Base-by-base conservation (phyloP, 371 early-diverging fungal species). In the Mortierella sp. region DNA sequence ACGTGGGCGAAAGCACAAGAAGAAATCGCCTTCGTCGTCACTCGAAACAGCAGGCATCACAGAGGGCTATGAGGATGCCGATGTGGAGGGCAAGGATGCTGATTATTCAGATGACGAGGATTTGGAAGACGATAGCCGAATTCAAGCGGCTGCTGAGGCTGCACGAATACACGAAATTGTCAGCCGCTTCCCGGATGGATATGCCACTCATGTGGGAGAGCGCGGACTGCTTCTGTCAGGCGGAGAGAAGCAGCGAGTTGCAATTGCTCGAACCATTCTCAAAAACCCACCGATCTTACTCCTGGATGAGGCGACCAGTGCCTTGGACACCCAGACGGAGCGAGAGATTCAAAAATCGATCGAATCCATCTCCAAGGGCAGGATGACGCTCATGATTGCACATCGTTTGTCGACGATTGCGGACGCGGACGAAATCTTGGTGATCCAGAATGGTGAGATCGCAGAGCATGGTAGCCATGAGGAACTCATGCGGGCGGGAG, bases 191-290 rank as follows among this genome's bases (percentile, higher is more conserved):
- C 88, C 94, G 70, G 72, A 80, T 28, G 94, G 93, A 22, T 99
- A 99, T 84, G 89, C 97, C 0, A 96, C 99, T 1, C 90, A 88
- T 11, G 97, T 98, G 0, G 99, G 99, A 24, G 95, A 97, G 78
- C 90, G 97, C 43, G 99, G 99, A 18, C 80, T 94, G 75, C 92
- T 94, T 70, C 86, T 99, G 9, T 92, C 90, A 47, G 93, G 94
- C 24, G 99, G 99, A n/a, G 98, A 99, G 85, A 96, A 96, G 84
- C 99, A 99, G 86, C 88, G 97, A 22, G 90, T 98, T 12, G 93
- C 95, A 9, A 92, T 97, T 68, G 94, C 96, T 20, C 88, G 97
- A 35, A 94, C 95, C 18, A 78, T 95, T 10, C 84, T 95, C 60
- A 93, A 93, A 76, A 88, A 96, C 52, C 94, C 96, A 35, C 87